Evolutionary conservation across 2,329 filamentous ascomycete species (phyloP).

Genomic region (Pestalotiopsis sp.): DNA sequence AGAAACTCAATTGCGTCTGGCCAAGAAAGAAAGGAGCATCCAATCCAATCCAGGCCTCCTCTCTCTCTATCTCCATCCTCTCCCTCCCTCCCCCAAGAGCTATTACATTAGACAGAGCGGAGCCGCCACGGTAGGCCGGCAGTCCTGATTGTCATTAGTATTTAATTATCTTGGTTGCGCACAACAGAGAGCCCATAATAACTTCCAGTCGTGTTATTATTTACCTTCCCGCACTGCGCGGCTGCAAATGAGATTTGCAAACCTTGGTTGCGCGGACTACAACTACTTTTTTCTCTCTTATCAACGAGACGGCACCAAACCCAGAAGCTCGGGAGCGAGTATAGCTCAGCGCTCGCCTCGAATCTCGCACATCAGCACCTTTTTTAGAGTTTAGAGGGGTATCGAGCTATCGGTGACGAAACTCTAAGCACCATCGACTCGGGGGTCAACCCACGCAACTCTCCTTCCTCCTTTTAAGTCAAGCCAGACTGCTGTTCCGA

Average conservation of each 20-base stretch:
- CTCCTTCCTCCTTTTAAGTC: neutral
- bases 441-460: neutral
- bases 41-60: neutral
- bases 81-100: neutral
- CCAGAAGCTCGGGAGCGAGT: neutral
- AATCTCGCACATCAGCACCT: neutral
- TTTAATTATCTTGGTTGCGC: neutral
- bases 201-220: neutral
- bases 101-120: neutral
- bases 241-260: neutral
- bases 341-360: neutral
- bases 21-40: neutral
- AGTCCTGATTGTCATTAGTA: neutral
- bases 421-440: neutral
- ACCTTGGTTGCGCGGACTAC: neutral
- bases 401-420: slow-evolving; percentile 1
- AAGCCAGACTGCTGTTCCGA: neutral
- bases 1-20: neutral
- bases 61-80: neutral
- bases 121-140: neutral
- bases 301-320: neutral
- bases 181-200: neutral
- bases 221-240: neutral
- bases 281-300: neutral
- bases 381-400: slow-evolving; percentile 10